Base-by-base conservation (phyloP, 2,329 filamentous ascomycete genomes). In the Claviceps capensis region DNA sequence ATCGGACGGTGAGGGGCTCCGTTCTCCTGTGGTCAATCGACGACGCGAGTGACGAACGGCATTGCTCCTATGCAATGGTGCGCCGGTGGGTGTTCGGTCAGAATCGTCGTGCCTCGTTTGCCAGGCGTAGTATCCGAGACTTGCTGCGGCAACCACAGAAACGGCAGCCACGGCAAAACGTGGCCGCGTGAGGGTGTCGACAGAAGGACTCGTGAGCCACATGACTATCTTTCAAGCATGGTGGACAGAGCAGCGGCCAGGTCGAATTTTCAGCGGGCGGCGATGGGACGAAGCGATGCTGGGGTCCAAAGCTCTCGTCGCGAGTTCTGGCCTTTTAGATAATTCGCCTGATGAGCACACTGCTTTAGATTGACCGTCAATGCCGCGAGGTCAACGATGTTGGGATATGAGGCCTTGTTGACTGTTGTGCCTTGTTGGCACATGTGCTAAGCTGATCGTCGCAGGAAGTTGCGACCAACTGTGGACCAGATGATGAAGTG, bases 31-130 rank as follows among this genome's bases (percentile, higher is more conserved):
- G 14, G 62, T 64, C 26, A 61, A n/a, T 23, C 48, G 63, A 26
- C 66, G 62, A 23, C 71, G 72, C 36, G 63, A 62, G 53, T 78
- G 76, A 55, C 82, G 80, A 40, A 86, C 63, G 11, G 84, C 83
- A 65, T 86, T 86, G 62, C 82, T 83, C 55, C 84, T 73, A 58
- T 79, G 83, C 34, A 87, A 68, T 14, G 66, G 63, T 36, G 62
- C 57, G n/a, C 65, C 66, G 9, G 58, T 61, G 43, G 58, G 52
- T 48, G 43, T 38, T 52, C 55, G 58, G 47, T 57, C 57, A 55
- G 53, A 49, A 57, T 53, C 17, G 59, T 60, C 52, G 52, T 57
- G 55, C 58, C 59, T 60, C 45, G 64, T 65, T 59, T 62, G 62
- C 63, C 82, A 85, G 58, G 81, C 67, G 52, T 79, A 75, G 61